Evolutionary conservation across 768 basidiomycete genomes (phyloP), one percentile per base, ranked within the genome.

Genomic region (Kwoniella dendrophila): DNA sequence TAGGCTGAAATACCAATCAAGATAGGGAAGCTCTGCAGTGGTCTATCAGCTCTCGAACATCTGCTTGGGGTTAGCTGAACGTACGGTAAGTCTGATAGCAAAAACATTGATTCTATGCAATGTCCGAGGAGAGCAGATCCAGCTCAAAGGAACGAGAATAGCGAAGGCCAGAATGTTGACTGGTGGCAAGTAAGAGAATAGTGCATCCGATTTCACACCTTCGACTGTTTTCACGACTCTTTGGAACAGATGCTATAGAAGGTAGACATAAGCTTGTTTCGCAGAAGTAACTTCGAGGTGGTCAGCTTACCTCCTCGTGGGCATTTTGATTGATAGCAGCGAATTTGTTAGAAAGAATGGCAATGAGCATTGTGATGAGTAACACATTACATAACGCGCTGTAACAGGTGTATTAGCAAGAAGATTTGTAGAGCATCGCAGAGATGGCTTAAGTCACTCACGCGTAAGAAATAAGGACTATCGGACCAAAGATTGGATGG

Each of bases 111-210:
- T 81, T 1, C 87, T 83, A 71, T 96, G 93, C n/a, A 95, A 80
- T 10, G 85, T 83, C 36, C 90, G 85, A 2, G 92, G 90, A 2
- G 87, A 83, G 16, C 92, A 79, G 40, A 90, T 71, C 78, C 84
- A 93, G 66, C 87, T 88, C 26, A 87, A 82, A 12, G 92, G 90
- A 74, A 90, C 88, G 50, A 95, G 83, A 59, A 95, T 82, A 29
- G 86, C 59, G 75, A 92, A 87, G 1, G 93, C 93, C 16, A 74
- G 14, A 26, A 80, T 63, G 59, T 78, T 78, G 64, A 79, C 48
- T 6, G 92, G 92, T 1, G 90, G 90, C 67, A 92, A 90, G 71
- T 96, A 95, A 48, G 88, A 91, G 81, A 94, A 91, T 18, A 96
- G 82, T 0, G 90, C 90, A 74, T 94, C 91, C 2, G 88, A 87